phyloP scores from a whole-genome alignment of 2,329 filamentous ascomycete species.

The Alternaria burnsii region DNA sequence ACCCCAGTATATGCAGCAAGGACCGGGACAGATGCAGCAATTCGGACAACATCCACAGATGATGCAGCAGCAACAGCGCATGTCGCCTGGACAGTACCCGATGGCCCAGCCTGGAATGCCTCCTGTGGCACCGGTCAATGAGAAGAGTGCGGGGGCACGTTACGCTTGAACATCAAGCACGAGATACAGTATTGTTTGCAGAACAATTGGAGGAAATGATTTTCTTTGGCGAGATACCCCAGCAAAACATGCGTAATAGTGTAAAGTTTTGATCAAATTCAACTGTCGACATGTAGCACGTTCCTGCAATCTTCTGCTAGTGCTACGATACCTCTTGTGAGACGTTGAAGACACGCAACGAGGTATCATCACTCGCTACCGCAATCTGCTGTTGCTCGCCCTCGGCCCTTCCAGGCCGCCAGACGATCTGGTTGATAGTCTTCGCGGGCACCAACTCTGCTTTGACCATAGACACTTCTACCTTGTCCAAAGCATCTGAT shows the following conservation, averaged over 20 bases:
- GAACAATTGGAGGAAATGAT: neutral
- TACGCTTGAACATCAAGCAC: conserved; percentile 20
- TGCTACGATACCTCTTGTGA: neutral
- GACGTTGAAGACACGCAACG: conserved; percentile 48
- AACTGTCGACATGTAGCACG: neutral
- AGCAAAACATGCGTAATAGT: conserved; percentile 3
- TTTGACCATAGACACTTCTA: conserved; percentile 23
- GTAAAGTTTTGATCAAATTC: neutral
- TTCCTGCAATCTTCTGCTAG: neutral
- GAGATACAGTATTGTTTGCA: neutral
- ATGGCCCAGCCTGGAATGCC: neutral
- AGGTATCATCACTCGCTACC: conserved; percentile 54
- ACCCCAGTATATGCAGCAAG: conserved; percentile 20
- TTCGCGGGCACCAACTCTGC: conserved; percentile 33
- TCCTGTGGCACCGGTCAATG: conserved; percentile 20
- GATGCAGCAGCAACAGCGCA: conserved; percentile 12
- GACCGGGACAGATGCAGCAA: conserved; percentile 10
- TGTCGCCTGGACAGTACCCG: conserved; percentile 11
- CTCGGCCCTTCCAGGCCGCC: conserved; percentile 34
- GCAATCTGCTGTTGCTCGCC: conserved; percentile 43
- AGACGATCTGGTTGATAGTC: conserved; percentile 45
- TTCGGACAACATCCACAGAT: conserved; percentile 7
- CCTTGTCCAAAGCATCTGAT: conserved; percentile 23
- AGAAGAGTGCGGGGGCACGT: conserved; percentile 26
- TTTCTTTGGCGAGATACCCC: conserved; percentile 10